A percentile compares a stretch with the other conserved stretches of the same genome.
Conservation (phyloP, 306 rosid genomes). For the Urtica urens region DNA sequence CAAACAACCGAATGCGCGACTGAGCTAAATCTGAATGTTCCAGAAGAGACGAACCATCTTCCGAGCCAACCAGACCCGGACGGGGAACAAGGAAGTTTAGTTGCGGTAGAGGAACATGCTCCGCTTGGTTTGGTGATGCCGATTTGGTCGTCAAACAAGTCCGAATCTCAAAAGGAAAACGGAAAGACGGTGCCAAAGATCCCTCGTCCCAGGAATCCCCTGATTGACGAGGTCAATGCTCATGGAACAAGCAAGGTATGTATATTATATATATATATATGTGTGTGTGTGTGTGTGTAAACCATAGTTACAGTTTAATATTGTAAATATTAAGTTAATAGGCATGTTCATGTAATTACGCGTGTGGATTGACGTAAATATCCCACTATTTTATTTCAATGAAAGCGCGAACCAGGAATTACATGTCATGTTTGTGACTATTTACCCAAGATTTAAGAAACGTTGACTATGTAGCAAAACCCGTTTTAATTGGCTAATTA, state of each 20-base stretch:
- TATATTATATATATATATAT: too few species aligned
- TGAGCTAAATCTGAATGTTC: slow-evolving; percentile 16
- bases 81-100: slow-evolving; percentile 25
- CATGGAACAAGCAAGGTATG: slow-evolving; percentile 88
- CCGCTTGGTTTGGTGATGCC: slow-evolving; percentile 22
- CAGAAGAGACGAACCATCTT: slow-evolving; percentile 25
- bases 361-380: too few species aligned
- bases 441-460: too few species aligned
- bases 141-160: slow-evolving; percentile 28
- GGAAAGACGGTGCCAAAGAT: slow-evolving; percentile 43
- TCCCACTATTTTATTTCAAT: too few species aligned
- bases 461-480: too few species aligned
- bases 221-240: slow-evolving; percentile 64
- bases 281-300: too few species aligned
- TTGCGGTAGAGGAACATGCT: slow-evolving; percentile 28
- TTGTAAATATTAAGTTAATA: too few species aligned
- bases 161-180: slow-evolving; percentile 35
- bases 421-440: too few species aligned
- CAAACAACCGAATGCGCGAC: slow-evolving; percentile 14
- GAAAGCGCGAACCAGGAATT: too few species aligned
- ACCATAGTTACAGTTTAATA: too few species aligned
- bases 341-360: too few species aligned
- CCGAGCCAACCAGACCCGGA: slow-evolving; percentile 27
- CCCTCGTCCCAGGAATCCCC: slow-evolving; percentile 65
- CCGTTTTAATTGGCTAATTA: too few species aligned